phyloP scores from a whole-genome alignment of 805 yeast genomes.

The Myxozyma udenii region DNA sequence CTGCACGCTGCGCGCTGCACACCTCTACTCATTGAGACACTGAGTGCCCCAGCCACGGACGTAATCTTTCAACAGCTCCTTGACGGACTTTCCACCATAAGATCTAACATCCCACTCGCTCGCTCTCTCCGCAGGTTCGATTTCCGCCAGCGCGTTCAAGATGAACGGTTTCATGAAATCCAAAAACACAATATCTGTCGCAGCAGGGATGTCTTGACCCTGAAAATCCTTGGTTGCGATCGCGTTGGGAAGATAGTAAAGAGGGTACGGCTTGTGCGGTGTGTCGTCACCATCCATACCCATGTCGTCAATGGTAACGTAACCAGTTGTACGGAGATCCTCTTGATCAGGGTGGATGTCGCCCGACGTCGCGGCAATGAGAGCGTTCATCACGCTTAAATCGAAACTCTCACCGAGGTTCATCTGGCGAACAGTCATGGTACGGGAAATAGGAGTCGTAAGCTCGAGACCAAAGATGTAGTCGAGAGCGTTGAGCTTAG shows the following conservation, averaged over 20 bases:
- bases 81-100: conserved; percentile 67
- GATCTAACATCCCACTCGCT: conserved; percentile 13
- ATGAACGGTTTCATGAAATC: conserved; percentile 64
- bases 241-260: conserved; percentile 73
- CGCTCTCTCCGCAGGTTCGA: conserved; percentile 11
- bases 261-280: conserved; percentile 55
- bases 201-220: conserved; percentile 19
- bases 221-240: conserved; percentile 49
- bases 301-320: conserved; percentile 76
- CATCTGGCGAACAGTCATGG: conserved; percentile 22
- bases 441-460: conserved; percentile 29
- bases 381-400: conserved; percentile 20
- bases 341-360: conserved; percentile 30
- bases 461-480: conserved; percentile 43
- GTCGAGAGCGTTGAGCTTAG: conserved; percentile 54
- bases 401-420: conserved; percentile 27
- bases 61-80: conserved; percentile 63
- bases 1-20: too few relatives aligned
- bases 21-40: too few relatives aligned
- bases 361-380: conserved; percentile 27
- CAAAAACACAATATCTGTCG: conserved; percentile 59
- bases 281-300: conserved; percentile 87
- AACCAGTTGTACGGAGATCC: conserved; percentile 55
- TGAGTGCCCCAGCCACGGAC: conserved; percentile 31
- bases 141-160: conserved; percentile 44